Base-by-base conservation (phyloP, 2,329 filamentous ascomycete species). In the Trichoderma asperellum region DNA sequence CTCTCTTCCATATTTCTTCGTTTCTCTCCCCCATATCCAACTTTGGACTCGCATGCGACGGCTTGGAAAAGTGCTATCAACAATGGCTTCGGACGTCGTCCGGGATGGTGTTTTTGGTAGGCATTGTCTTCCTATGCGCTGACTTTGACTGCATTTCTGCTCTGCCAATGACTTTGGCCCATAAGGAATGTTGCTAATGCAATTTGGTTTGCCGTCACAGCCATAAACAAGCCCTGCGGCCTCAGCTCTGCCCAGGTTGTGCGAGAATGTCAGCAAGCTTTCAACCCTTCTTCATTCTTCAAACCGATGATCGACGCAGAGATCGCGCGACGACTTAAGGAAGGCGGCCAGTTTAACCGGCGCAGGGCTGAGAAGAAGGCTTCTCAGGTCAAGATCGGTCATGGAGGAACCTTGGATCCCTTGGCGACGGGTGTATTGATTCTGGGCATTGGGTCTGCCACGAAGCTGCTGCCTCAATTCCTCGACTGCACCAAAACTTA, bases 341-440 rank as follows among this genome's bases (percentile, higher is more conserved):
- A 92, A 78, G 83, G 86, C 69, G 83, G 83, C 69, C 88, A 91
- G 77, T 85, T 86, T 73, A 84, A 86, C 73, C 87, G 90, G 70
- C 86, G 89, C 71, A 82, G 82, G 72, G 81, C 81, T 58, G 84
- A 85, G 72, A 87, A 88, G 78, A 86, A 86, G 74, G 83, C 86
- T 1, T 78, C 90, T 5, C 88, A 92, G 71, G 91, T 98, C 74
- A 99, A 98, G 84, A 92, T 98, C 76, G 96, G 96, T 40, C 96
- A 99, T 81, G 96, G 96, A 71, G 96, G 96, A 55, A 99, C 96
- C 1, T 87, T 99, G 21, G 96, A 99, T 77, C 96, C 96, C 32
- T 86, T 97, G 75, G 96, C 96, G 10, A 97, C 94, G 1, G 96
- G 96, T 57, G 92, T 99, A 29, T 86, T 99, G 61, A 94, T 98